Evolutionary conservation across 2,329 filamentous ascomycete species (phyloP).

Genomic region (Huntiella decipiens): DNA sequence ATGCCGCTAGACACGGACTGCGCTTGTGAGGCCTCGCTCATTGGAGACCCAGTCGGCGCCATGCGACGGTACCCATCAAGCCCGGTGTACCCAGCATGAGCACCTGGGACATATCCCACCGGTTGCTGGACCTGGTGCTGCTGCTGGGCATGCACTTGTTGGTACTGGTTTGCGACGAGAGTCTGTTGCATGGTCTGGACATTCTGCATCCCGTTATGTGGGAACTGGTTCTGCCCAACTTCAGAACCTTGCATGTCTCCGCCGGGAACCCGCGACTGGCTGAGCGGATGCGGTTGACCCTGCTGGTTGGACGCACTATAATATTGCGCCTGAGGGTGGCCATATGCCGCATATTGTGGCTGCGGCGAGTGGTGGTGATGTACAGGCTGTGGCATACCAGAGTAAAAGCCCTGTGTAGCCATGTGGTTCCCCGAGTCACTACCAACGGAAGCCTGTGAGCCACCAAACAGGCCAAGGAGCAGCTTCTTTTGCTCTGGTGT

Average conservation of each 20-base stretch:
- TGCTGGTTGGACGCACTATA: slow-evolving; percentile 8
- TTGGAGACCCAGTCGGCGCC: slow-evolving; percentile 25
- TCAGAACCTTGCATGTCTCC: not conserved
- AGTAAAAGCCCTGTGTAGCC: slow-evolving; percentile 2
- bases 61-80: slow-evolving; percentile 18
- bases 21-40: slow-evolving; percentile 19
- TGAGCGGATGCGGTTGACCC: slow-evolving; percentile 9
- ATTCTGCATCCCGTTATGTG: not conserved
- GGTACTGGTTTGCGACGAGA: not conserved
- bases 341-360: slow-evolving; percentile 8
- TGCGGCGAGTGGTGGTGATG: slow-evolving; percentile 7
- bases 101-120: not conserved
- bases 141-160: not conserved
- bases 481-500: slow-evolving; percentile 24
- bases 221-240: too few species aligned
- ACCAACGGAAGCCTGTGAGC: slow-evolving; percentile 19
- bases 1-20: slow-evolving; percentile 13
- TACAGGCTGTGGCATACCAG: slow-evolving; percentile 1
- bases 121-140: slow-evolving; percentile 2
- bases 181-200: not conserved
- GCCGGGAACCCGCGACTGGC: slow-evolving; percentile 8
- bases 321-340: slow-evolving; percentile 8
- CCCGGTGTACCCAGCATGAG: not conserved
- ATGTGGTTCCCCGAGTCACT: not conserved
- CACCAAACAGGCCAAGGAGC: slow-evolving; percentile 44